phyloP scores from a whole-genome alignment of 1,139 yeast species.

The Arxiozyma telluris region DNA sequence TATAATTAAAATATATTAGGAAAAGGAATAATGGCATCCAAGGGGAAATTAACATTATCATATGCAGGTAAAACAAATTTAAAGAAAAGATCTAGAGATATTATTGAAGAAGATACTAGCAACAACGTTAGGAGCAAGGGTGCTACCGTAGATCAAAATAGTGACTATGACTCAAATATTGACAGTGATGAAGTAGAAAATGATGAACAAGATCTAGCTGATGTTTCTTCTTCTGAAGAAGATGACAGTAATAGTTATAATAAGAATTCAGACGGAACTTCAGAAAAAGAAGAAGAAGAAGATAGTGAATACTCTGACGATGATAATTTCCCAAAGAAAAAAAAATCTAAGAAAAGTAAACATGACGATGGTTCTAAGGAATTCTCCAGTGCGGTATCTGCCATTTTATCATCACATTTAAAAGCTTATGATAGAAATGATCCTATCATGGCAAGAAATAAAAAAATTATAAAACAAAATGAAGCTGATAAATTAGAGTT shows the following conservation, averaged over 20 bases:
- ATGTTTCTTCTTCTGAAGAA: slow-evolving; percentile 11
- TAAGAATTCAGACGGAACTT: slow-evolving; percentile 17
- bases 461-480: slow-evolving; percentile 54
- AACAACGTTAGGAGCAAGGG: neutral
- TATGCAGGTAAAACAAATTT: neutral
- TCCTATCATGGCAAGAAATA: slow-evolving; percentile 81
- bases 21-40: neutral
- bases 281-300: slow-evolving; percentile 25
- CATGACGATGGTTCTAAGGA: slow-evolving; percentile 60
- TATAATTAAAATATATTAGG: too few relatives aligned
- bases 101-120: neutral
- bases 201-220: slow-evolving; percentile 13
- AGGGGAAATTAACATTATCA: slow-evolving; percentile 1
- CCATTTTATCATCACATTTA: slow-evolving; percentile 74
- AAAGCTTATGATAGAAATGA: slow-evolving; percentile 83
- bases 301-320: slow-evolving; percentile 31
- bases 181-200: slow-evolving; percentile 6
- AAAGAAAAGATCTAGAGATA: slow-evolving; percentile 5
- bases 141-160: neutral
- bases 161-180: neutral
- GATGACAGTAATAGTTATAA: slow-evolving; percentile 6
- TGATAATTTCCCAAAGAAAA: slow-evolving; percentile 40
- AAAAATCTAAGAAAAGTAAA: slow-evolving; percentile 46
- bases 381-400: slow-evolving; percentile 75
- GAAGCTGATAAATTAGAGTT: slow-evolving; percentile 77